phyloP scores from a whole-genome alignment of 805 yeast genomes.

The Teunomyces funiuensis region DNA sequence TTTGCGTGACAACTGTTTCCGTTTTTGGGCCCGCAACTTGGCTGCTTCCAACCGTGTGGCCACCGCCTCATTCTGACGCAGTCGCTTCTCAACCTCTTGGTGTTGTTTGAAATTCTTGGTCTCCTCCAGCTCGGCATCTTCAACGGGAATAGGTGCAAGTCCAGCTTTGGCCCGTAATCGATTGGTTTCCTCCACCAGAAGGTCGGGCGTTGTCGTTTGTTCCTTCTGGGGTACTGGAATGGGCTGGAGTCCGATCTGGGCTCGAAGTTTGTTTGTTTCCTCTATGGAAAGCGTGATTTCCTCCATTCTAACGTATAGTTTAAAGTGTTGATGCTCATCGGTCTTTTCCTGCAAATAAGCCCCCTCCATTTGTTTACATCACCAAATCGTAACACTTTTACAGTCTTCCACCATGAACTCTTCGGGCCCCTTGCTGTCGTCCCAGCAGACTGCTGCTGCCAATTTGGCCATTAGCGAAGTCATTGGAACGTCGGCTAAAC shows the following conservation, averaged over 20 bases:
- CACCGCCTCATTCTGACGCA: background rate
- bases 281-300: conserved; percentile 30
- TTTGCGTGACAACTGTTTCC: conserved; percentile 20
- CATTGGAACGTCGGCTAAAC: conserved; percentile 49
- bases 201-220: background rate
- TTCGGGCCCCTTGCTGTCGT: background rate
- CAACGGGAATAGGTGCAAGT: background rate
- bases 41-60: conserved; percentile 15
- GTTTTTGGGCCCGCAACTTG: conserved; percentile 21
- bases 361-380: background rate
- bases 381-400: background rate
- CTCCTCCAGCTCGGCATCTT: background rate
- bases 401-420: background rate
- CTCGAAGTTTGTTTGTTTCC: conserved; percentile 45
- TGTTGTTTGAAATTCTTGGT: background rate
- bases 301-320: background rate
- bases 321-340: background rate
- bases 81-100: background rate
- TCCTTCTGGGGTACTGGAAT: conserved; percentile 19
- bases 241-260: conserved; percentile 38
- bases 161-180: background rate
- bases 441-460: background rate
- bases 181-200: background rate
- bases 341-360: conserved; percentile 6
- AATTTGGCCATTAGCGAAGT: conserved; percentile 16